Percentiles rank a stretch among this genome's conserved stretches.
Conservation (phyloP, 176 grass and related monocot genomes). For the Stipa capillata region DNA sequence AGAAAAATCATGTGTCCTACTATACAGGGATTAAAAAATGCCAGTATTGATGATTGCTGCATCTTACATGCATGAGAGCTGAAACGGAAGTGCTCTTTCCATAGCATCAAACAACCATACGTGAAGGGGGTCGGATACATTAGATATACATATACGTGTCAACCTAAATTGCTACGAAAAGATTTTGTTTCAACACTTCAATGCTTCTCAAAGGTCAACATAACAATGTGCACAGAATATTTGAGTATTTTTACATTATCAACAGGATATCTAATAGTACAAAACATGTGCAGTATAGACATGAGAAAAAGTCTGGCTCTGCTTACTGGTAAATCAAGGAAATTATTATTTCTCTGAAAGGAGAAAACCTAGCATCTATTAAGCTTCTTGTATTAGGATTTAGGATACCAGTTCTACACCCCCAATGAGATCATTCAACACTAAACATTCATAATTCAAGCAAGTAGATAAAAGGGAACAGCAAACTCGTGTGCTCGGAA, state of each 20-base stretch:
- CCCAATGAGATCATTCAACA: neutral
- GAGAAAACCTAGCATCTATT: neutral
- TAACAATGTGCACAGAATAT: neutral
- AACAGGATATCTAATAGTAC: neutral
- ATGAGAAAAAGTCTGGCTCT: neutral
- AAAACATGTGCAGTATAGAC: neutral
- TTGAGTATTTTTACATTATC: neutral
- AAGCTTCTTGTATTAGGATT: neutral
- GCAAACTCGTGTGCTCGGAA: neutral
- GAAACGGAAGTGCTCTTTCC: neutral
- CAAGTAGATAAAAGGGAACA: neutral
- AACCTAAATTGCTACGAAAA: neutral
- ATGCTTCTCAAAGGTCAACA: neutral
- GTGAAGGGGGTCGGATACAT: neutral
- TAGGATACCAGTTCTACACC: neutral
- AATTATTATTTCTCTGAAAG: neutral
- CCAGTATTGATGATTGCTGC: neutral
- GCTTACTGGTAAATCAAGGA: neutral
- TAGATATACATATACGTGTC: neutral
- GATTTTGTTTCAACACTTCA: neutral
- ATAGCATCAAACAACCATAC: neutral
- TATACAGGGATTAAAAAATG: neutral
- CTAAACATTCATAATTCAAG: neutral
- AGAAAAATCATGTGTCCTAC: neutral
- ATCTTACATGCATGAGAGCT: neutral